Conservation (phyloP, 2,329 filamentous ascomycete genomes). For the Colletotrichum brevisporum region DNA sequence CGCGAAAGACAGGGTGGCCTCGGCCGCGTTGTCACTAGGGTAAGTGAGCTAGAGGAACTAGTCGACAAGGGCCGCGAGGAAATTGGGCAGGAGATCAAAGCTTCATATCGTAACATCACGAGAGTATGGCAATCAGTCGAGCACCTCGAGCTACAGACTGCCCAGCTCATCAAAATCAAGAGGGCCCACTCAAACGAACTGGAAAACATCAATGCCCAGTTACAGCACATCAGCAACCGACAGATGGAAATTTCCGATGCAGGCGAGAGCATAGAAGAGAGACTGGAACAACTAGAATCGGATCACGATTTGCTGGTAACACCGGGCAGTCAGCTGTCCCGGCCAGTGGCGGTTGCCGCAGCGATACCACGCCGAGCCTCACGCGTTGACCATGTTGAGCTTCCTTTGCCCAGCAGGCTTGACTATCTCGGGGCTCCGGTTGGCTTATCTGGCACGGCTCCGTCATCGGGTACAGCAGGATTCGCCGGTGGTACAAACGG, state of each 20-base stretch:
- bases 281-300: slow-evolving; percentile 65
- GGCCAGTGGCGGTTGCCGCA: neutral
- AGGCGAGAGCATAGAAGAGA: slow-evolving; percentile 67
- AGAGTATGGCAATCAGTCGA: slow-evolving; percentile 68
- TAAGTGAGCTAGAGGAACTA: slow-evolving; percentile 67
- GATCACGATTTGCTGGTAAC: slow-evolving; percentile 40
- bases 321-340: slow-evolving; percentile 27
- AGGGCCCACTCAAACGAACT: slow-evolving; percentile 58
- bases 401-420: neutral
- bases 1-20: slow-evolving; percentile 54
- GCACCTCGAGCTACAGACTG: slow-evolving; percentile 57
- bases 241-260: slow-evolving; percentile 66
- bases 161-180: slow-evolving; percentile 53
- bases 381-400: slow-evolving; percentile 2
- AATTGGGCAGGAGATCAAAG: slow-evolving; percentile 65
- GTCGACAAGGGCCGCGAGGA: slow-evolving; percentile 68
- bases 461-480: slow-evolving; percentile 12
- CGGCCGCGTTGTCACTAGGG: slow-evolving; percentile 57
- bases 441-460: neutral
- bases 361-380: neutral
- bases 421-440: neutral
- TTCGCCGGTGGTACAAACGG: slow-evolving; percentile 5
- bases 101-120: slow-evolving; percentile 68
- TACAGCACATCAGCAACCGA: slow-evolving; percentile 51
- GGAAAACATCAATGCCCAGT: slow-evolving; percentile 52